Conservation (phyloP, 2,329 filamentous ascomycete genomes). For the Ceratocystis colombiana region DNA sequence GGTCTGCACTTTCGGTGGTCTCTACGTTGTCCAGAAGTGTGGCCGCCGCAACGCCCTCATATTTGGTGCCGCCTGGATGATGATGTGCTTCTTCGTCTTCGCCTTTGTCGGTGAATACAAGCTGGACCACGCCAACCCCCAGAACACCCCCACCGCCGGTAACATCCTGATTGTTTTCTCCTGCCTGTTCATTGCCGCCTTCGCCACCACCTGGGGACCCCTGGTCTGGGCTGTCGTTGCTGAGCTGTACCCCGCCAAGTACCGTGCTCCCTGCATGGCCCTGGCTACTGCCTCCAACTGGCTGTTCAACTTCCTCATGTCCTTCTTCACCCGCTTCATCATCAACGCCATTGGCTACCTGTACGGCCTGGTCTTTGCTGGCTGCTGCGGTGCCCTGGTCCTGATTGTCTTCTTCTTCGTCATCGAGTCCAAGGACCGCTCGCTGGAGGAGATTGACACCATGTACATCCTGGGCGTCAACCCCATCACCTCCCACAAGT, state of each 20-base stretch:
- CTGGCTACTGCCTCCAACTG: constrained; percentile 50
- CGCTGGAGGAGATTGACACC: constrained; percentile 65
- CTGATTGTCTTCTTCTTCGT: constrained; percentile 65
- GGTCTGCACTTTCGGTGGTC: constrained; percentile 52
- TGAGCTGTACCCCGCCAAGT: constrained; percentile 53
- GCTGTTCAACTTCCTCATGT: constrained; percentile 55
- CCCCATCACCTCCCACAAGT: constrained; percentile 38
- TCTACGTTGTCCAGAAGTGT: constrained; percentile 56
- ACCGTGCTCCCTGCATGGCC: constrained; percentile 45
- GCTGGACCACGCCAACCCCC: constrained; percentile 36
- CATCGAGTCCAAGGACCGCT: constrained; percentile 60
- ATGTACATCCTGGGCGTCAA: constrained; percentile 55
- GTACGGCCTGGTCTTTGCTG: constrained; percentile 63
- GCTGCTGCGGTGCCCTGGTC: constrained; percentile 53
- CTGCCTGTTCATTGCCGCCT: constrained; percentile 57
- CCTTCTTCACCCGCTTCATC: constrained; percentile 59
- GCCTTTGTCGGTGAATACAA: constrained; percentile 41
- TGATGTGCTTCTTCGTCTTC: constrained; percentile 43
- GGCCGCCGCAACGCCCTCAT: constrained; percentile 56
- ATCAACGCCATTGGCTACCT: constrained; percentile 57
- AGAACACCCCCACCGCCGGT: constrained; percentile 42
- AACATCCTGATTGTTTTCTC: constrained; percentile 57
- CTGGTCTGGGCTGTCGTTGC: constrained; percentile 57
- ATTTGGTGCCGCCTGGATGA: constrained; percentile 52
- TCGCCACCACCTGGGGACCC: constrained; percentile 60